These are phyloP conservation scores for Penicillium nucicola DNA, from an alignment of 495 filamentous ascomycete genomes.

Conservation along the genomic window DNA sequence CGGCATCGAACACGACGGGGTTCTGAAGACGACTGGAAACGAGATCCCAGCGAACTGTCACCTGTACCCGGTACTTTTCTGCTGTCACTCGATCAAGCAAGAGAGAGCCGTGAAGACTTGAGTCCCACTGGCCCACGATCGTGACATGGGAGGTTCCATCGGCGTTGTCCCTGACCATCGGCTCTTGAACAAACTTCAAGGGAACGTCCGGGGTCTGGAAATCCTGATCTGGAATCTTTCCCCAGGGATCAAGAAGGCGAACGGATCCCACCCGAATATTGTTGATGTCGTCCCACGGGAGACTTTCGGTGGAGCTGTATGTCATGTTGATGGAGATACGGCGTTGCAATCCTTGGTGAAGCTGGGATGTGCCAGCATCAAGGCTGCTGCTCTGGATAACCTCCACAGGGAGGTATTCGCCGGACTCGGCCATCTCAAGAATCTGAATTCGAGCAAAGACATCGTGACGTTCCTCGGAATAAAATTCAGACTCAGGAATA, in stretches of 20 bases:
- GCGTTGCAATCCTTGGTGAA: constrained; percentile 93
- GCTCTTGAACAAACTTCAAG: constrained; percentile 71
- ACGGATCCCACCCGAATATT: constrained; percentile 74
- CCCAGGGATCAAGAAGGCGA: constrained; percentile 76
- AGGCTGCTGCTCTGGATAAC: constrained; percentile 79
- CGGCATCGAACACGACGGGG: constrained; percentile 79
- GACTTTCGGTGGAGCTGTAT: constrained; percentile 80
- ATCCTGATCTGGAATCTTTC: constrained; percentile 77
- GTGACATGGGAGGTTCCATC: constrained; percentile 91
- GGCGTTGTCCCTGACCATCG: constrained; percentile 72
- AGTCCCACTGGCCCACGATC: constrained; percentile 91
- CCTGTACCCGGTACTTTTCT: constrained; percentile 87
- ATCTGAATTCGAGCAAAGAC: constrained; percentile 84
- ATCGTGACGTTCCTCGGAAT: constrained; percentile 89
- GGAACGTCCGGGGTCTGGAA: constrained; percentile 68
- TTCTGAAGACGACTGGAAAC: constrained; percentile 72
- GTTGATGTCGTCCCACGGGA: constrained; percentile 81
- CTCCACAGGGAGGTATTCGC: constrained; percentile 89
- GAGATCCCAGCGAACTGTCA: constrained; percentile 81
- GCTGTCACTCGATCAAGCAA: constrained; percentile 85
- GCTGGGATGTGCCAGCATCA: constrained; percentile 84
- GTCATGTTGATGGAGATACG: constrained; percentile 81
- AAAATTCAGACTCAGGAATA: constrained; percentile 88
- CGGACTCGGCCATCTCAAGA: constrained; percentile 84
- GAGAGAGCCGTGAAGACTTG: constrained; percentile 83